Evolutionary conservation across 2,329 filamentous ascomycete genomes (phyloP).

Genomic region (Cercospora brassicicola): DNA sequence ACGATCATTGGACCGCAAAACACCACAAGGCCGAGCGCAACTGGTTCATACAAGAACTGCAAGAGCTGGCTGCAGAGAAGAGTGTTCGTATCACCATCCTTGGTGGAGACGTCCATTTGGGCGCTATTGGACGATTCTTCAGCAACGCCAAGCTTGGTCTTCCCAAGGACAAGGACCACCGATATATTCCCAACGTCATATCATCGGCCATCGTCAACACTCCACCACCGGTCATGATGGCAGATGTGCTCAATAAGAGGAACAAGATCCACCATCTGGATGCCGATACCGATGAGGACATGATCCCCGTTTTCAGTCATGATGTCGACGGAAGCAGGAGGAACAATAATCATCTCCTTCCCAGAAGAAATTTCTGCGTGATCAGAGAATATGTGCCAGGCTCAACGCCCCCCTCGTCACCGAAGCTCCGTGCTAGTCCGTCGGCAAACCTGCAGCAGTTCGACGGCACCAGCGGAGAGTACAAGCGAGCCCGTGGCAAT

Average conservation of each 20-base stretch:
- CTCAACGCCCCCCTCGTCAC: slow-evolving; percentile 69
- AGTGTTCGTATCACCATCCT: slow-evolving; percentile 89
- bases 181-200: slow-evolving; percentile 95
- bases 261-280: slow-evolving; percentile 73
- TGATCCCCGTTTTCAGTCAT: slow-evolving; percentile 89
- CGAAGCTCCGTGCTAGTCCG: slow-evolving; percentile 38
- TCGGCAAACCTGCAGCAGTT: slow-evolving; percentile 16
- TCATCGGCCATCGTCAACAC: slow-evolving; percentile 93
- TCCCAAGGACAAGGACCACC: slow-evolving; percentile 84
- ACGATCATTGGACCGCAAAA: slow-evolving; percentile 97
- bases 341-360: slow-evolving; percentile 87
- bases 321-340: slow-evolving; percentile 86
- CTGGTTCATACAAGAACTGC: slow-evolving; percentile 83
- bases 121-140: slow-evolving; percentile 91
- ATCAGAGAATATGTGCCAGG: slow-evolving; percentile 83
- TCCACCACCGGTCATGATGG: slow-evolving; percentile 82
- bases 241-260: slow-evolving; percentile 87
- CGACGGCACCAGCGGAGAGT: slow-evolving; percentile 13
- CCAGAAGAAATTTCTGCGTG: slow-evolving; percentile 92
- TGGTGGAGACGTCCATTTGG: slow-evolving; percentile 90
- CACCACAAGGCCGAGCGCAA: slow-evolving; percentile 89
- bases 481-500: slow-evolving; percentile 15
- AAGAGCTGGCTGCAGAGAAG: slow-evolving; percentile 89
- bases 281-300: slow-evolving; percentile 80
- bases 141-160: slow-evolving; percentile 77